Percentiles rank a stretch among this genome's conserved stretches.
Conservation (phyloP, 164 flowering plant genomes). For the Sedum album region DNA sequence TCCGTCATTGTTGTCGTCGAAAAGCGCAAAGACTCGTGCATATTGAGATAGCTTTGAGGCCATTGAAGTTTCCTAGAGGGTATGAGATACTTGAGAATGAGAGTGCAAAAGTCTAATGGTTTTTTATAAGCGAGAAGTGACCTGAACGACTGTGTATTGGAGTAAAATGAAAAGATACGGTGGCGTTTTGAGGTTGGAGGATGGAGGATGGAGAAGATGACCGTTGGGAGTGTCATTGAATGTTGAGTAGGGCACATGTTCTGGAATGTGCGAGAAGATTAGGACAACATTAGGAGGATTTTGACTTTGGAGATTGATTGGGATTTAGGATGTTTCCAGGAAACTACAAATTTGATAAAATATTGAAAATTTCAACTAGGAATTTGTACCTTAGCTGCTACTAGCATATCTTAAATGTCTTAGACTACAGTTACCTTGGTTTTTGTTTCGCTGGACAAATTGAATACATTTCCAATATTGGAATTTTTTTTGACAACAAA, state of each 20-base stretch:
- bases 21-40: constrained; percentile 23
- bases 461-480: too few relatives aligned
- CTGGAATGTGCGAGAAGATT: background rate
- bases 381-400: too few relatives aligned
- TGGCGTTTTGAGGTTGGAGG: background rate
- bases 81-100: background rate
- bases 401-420: too few relatives aligned
- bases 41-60: constrained; percentile 20
- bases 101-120: background rate
- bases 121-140: background rate
- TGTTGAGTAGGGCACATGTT: background rate
- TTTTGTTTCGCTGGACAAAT: too few relatives aligned
- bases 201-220: background rate
- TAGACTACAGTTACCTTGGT: too few relatives aligned
- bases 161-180: background rate
- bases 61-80: background rate
- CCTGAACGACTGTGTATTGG: background rate
- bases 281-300: background rate
- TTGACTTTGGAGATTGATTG: background rate
- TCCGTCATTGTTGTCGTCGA: constrained; percentile 29
- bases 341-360: background rate
- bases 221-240: background rate
- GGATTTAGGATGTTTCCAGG: background rate
- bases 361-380: background rate
- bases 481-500: too few relatives aligned